Evolutionary conservation across 2,329 filamentous ascomycete species (phyloP).

Genomic region (Hymenoscyphus infarciens): DNA sequence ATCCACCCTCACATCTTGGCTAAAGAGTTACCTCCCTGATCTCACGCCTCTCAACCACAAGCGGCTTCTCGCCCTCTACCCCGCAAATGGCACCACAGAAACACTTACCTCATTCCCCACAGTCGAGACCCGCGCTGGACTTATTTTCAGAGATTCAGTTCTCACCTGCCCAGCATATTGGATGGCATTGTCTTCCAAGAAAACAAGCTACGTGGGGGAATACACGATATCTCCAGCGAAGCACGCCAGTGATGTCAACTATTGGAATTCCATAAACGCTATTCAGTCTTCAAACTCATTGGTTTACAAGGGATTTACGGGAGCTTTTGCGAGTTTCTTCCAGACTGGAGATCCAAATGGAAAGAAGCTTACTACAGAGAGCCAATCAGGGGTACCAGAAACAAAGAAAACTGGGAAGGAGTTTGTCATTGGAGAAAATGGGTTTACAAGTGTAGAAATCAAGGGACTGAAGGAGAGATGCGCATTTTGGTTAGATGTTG

Average conservation of each 20-base stretch:
- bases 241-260: conserved; percentile 53
- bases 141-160: conserved; percentile 56
- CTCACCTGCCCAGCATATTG: conserved; percentile 59
- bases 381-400: conserved; percentile 44
- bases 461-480: conserved; percentile 45
- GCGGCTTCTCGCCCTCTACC: conserved; percentile 45
- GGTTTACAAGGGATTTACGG: conserved; percentile 54
- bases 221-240: conserved; percentile 57
- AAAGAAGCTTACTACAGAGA: conserved; percentile 48
- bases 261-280: conserved; percentile 55
- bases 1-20: conserved; percentile 43
- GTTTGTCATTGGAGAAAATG: conserved; percentile 47
- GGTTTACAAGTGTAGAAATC: conserved; percentile 42
- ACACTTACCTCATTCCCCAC: conserved; percentile 46
- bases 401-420: conserved; percentile 38
- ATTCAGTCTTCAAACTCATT: conserved; percentile 50
- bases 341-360: conserved; percentile 56
- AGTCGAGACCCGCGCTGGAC: conserved; percentile 49
- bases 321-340: conserved; percentile 59
- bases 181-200: conserved; percentile 42
- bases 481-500: conserved; percentile 49
- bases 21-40: conserved; percentile 50
- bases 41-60: conserved; percentile 41
- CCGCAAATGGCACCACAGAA: conserved; percentile 42
- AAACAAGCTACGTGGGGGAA: conserved; percentile 52